Base-by-base conservation (phyloP, 495 filamentous ascomycete genomes). In the Trichoderma orchidacearum region DNA sequence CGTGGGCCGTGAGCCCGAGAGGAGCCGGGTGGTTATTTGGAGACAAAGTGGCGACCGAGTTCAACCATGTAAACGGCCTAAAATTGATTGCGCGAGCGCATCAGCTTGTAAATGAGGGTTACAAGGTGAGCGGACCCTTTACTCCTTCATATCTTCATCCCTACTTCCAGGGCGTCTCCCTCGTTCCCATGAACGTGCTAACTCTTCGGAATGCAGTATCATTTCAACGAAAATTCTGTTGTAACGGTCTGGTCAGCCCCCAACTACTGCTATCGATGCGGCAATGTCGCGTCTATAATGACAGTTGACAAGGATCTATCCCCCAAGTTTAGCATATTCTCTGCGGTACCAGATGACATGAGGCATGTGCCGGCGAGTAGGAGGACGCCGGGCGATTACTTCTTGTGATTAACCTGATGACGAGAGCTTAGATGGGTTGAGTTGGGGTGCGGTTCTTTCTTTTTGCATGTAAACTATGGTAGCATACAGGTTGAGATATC, bases 1-100 rank as follows among this genome's bases (percentile, higher is more conserved):
- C 93, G 1, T 98, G 93, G 93, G 91, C 93, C 41, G 86, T 98
- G 50, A 93, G 87, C 60, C 93, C 93, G 0, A 77, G 93, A 67
- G 93, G 93, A 57, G 93, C 93, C 38, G 93, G 93, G 9, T 98
- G 93, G 93, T 75, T 98, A 5, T 98, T 98, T 66, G 93, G 93
- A 18, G 89, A 96, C 63, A 95, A 96, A 71, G 91, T 98, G 5
- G 88, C 90, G 3, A 91, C 86, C n/a, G 93, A 97, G 74, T 98
- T 98, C 75, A 97, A 96, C 70, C 92, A 97, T 62, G 93, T 97
- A 61, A 98, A 98, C 64, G 88, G 89, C 35, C 76, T 98, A n/a
- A 85, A 85, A 55, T 79, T 96, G 54, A 97, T 98, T 67, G 94
- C 93, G 3, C 83, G 93, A 54, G 93, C 93, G 1, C 93, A 98